Conservation (phyloP, 1,284 basidiomycete species). For the Puccinia hordei region DNA sequence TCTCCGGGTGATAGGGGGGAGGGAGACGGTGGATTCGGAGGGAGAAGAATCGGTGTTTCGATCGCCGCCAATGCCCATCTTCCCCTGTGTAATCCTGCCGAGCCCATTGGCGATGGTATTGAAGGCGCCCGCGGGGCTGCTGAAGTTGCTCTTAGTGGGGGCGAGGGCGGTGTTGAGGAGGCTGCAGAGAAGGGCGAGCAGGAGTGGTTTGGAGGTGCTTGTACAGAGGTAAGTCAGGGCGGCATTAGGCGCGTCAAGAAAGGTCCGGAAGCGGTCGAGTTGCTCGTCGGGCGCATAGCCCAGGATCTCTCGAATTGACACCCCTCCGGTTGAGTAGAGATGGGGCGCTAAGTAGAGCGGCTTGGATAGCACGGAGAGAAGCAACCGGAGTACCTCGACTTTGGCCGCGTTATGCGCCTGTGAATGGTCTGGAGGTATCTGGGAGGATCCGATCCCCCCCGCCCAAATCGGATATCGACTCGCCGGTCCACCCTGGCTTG, state of each 20-base stretch:
- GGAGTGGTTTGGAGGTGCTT: constrained; percentile 9
- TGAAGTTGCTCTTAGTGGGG: constrained; percentile 28
- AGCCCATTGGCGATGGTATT: constrained; percentile 38
- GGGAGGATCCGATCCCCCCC: constrained; percentile 17
- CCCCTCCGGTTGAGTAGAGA: neutral
- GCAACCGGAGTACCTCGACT: constrained; percentile 15
- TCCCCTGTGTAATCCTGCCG: constrained; percentile 34
- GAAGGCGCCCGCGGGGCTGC: constrained; percentile 25
- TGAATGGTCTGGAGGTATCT: constrained; percentile 14
- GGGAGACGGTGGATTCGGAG: neutral
- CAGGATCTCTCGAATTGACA: too few relatives aligned
- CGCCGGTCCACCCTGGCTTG: neutral
- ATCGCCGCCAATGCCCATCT: constrained; percentile 13
- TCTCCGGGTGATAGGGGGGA: constrained; percentile 2
- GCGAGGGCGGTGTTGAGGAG: constrained; percentile 44
- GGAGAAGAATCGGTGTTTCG: neutral
- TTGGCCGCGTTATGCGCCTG: constrained; percentile 23
- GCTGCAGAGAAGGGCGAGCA: constrained; percentile 43
- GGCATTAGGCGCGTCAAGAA: constrained; percentile 19
- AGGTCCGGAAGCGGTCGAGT: neutral
- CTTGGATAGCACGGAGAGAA: constrained; percentile 27
- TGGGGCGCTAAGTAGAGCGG: constrained; percentile 24
- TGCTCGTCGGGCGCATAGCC: neutral
- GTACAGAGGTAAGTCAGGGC: constrained; percentile 37
- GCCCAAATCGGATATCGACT: constrained; percentile 45